Conservation (phyloP, 768 basidiomycete species). For the Auriscalpium vulgare region DNA sequence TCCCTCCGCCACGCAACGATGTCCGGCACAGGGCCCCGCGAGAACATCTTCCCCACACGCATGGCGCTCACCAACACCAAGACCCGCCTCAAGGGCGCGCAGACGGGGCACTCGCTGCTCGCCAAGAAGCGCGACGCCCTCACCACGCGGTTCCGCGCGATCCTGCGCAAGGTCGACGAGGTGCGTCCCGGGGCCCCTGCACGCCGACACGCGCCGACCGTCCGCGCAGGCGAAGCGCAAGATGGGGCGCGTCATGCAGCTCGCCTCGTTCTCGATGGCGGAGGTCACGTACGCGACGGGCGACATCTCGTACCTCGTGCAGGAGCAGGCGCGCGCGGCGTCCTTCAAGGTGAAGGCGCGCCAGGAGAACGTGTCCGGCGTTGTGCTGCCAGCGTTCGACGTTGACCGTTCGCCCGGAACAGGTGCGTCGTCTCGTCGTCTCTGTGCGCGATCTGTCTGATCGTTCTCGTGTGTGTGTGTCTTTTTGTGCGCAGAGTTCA, state of each 20-base stretch:
- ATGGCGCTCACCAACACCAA: constrained; percentile 97
- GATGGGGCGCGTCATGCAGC: constrained; percentile 98
- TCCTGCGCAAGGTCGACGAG: constrained; percentile 96
- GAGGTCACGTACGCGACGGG: constrained; percentile 98
- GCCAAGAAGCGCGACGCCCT: constrained; percentile 98
- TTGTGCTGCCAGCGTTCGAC: constrained; percentile 92
- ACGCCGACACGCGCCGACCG: constrained; percentile 12
- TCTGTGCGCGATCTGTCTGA: constrained; percentile 8
- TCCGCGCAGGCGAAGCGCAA: constrained; percentile 82
- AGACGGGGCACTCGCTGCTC: constrained; percentile 89
- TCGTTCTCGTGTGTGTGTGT: not conserved
- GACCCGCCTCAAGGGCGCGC: constrained; percentile 80
- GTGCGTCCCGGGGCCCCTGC: constrained; percentile 35
- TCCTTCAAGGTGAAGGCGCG: constrained; percentile 89
- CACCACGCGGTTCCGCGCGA: constrained; percentile 89
- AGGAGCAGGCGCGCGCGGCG: constrained; percentile 88
- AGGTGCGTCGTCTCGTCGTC: constrained; percentile 37
- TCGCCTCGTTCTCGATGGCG: constrained; percentile 97
- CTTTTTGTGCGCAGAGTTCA: constrained; percentile 60
- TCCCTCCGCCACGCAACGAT: constrained; percentile 30
- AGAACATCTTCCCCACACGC: constrained; percentile 93
- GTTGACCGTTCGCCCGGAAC: constrained; percentile 79
- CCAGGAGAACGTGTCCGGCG: constrained; percentile 98
- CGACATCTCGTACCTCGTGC: constrained; percentile 96
- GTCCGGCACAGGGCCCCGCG: constrained; percentile 86